These are phyloP conservation scores for Phytophthora pseudosyringae DNA, from an alignment of 352 stramenopile species.

Conservation along the genomic window DNA sequence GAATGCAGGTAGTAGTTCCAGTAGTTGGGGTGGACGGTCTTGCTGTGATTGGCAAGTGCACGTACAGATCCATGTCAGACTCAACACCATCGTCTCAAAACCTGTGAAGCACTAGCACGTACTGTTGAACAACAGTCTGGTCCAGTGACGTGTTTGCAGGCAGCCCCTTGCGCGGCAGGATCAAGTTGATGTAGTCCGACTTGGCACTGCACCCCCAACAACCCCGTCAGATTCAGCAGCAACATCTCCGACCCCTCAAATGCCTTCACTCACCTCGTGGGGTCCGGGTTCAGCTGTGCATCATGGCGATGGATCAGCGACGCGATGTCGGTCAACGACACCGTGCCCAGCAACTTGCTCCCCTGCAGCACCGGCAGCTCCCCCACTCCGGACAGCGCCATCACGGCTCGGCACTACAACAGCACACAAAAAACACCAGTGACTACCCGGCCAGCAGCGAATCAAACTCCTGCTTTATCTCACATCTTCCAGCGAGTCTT, in stretches of 20 bases:
- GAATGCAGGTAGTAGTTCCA: constrained; percentile 72
- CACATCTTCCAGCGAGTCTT: constrained; percentile 80
- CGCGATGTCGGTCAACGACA: constrained; percentile 83
- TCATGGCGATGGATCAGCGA: constrained; percentile 75
- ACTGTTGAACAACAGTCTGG: constrained; percentile 46
- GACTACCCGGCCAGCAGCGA: not conserved
- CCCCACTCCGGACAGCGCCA: constrained; percentile 72
- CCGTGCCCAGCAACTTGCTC: constrained; percentile 72
- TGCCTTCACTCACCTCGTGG: constrained; percentile 45
- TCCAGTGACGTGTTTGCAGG: constrained; percentile 74
- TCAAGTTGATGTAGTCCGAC: constrained; percentile 90
- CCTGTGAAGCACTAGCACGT: constrained; percentile 9
- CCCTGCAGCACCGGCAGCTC: constrained; percentile 75
- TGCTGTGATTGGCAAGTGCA: constrained; percentile 19
- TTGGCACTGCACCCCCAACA: constrained; percentile 66
- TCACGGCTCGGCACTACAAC: constrained; percentile 73
- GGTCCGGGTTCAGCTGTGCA: constrained; percentile 50
- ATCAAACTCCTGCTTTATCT: constrained; percentile 5
- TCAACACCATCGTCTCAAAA: not conserved
- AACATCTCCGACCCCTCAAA: not conserved
- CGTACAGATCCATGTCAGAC: constrained; percentile 15
- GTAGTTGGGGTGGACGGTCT: constrained; percentile 41
- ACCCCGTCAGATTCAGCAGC: not conserved
- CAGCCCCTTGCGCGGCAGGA: constrained; percentile 80
- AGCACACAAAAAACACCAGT: not conserved